Evolutionary conservation across 768 basidiomycete species (phyloP), one percentile per base, ranked within the genome.

Genomic region (Mrakia gelida): DNA sequence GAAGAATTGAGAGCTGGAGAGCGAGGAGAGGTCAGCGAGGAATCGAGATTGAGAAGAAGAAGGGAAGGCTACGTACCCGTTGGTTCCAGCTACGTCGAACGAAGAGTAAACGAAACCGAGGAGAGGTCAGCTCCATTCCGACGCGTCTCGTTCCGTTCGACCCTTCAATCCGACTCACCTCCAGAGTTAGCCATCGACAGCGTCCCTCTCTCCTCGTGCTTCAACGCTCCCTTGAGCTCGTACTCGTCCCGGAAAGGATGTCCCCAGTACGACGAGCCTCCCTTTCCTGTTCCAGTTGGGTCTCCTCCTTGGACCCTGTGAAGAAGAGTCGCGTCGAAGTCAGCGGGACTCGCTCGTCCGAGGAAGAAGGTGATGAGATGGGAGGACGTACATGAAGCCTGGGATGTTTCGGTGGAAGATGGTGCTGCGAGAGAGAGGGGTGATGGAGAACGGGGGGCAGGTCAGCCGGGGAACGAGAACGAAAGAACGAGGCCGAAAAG

Each of bases 201-300:
- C 13, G 91, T 85, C 6, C 97, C 97, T 23, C 96, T 88, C 63
- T 88, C 87, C 79, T 95, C 93, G 81, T 95, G 92, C 84, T 91
- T 93, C 8, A 90, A 92, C 0, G 96, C 95, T 71, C 91, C 91
- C 83, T 93, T 94, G 79, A 92, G 81, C 82, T 93, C 92, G 82
- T 92, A 89, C 84, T 99, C 97, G 82, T 99, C 97, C 76, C 95
- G 89, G 86, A 99, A 99, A 15, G 94, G 92, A 23, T 91, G 94
- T 0, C 93, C 95, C 97, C 97, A 98, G 83, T 90, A 90, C 9
- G 93, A 94, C 81, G 93, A 88, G 8, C 97, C 97, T 13, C 97
- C 97, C 43, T 92, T 87, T 0, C 97, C 97, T 1, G 95, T 98
- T 2, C 97, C 96, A 0, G 93, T 93, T 9, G 97, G 97, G 83